Evolutionary conservation across 2,329 filamentous ascomycete species (phyloP).

Genomic region (Fusarium euwallaceae): DNA sequence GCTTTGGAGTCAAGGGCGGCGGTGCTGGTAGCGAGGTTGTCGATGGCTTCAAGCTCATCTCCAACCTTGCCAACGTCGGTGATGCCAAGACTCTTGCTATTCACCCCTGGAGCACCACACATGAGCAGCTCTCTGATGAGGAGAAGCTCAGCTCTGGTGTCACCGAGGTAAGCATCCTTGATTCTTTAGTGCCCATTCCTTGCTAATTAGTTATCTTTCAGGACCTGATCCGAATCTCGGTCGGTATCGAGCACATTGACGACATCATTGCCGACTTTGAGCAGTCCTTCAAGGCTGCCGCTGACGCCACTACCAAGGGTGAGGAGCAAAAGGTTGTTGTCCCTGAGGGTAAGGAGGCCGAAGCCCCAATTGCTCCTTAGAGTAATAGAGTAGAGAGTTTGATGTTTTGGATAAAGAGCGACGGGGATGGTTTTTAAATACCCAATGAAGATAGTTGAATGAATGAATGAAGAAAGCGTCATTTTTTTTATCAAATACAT

Average conservation of each 20-base stretch:
- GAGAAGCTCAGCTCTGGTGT: constrained; percentile 87
- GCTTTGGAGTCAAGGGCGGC: constrained; percentile 93
- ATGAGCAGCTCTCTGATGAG: constrained; percentile 88
- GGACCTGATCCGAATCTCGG: constrained; percentile 94
- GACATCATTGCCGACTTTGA: constrained; percentile 97
- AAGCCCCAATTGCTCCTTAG: constrained; percentile 50
- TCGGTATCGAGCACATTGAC: constrained; percentile 96
- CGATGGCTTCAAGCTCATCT: constrained; percentile 94
- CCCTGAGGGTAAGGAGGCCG: constrained; percentile 51
- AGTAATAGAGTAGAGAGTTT: not conserved
- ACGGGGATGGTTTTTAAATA: constrained; percentile 27
- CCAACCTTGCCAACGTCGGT: constrained; percentile 95
- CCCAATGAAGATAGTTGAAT: constrained; percentile 10
- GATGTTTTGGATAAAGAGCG: not conserved
- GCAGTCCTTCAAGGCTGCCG: constrained; percentile 81
- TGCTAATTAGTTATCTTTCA: constrained; percentile 48
- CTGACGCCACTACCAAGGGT: constrained; percentile 57
- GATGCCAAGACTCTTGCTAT: constrained; percentile 96
- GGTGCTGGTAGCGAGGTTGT: constrained; percentile 88
- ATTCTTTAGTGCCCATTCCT: not conserved
- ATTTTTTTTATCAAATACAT: not conserved
- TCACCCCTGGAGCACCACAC: constrained; percentile 95
- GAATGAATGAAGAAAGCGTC: constrained; percentile 1
- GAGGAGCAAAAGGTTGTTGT: constrained; percentile 44
- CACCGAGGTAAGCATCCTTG: constrained; percentile 70